A percentile compares a stretch with the other conserved stretches of the same genome.
These are phyloP conservation scores for Penicillium crustosum DNA, from an alignment of 2,329 filamentous ascomycete genomes.

Conservation along the genomic window DNA sequence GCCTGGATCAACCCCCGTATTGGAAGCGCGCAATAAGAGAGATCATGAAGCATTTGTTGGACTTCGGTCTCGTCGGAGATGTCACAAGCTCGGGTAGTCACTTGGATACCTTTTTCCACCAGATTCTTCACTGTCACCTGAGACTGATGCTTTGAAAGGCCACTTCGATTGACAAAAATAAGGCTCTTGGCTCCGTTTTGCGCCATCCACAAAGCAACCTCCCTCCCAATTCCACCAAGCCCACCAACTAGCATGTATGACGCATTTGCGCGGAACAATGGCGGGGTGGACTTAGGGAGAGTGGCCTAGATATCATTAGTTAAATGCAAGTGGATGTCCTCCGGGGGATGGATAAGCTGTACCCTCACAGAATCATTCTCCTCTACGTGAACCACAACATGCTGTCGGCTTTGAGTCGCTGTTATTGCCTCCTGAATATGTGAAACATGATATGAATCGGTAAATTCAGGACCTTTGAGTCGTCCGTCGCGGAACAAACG, in stretches of 20 bases:
- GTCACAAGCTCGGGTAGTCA: conserved; percentile 32
- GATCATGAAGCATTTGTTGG: conserved; percentile 13
- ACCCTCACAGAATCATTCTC: conserved; percentile 16
- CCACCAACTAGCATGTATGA: conserved; percentile 33
- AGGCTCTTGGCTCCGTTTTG: conserved; percentile 53
- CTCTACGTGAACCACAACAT: conserved; percentile 9
- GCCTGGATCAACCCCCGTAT: conserved; percentile 32
- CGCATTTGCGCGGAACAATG: conserved; percentile 12
- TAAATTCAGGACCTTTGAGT: conserved; percentile 8
- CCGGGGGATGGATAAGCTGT: not conserved
- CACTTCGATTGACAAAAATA: conserved; percentile 54
- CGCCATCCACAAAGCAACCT: conserved; percentile 44
- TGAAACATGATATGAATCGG: conserved; percentile 11
- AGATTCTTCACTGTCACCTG: conserved; percentile 20
- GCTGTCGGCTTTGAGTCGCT: not conserved
- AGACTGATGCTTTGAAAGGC: conserved; percentile 16
- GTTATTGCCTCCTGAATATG: conserved; percentile 14
- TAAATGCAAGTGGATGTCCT: too few species aligned
- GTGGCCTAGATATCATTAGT: conserved; percentile 6
- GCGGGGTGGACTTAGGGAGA: not conserved
- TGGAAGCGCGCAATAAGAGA: conserved; percentile 12
- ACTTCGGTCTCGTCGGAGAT: conserved; percentile 35
- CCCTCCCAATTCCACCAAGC: conserved; percentile 30
- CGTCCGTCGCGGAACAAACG: conserved; percentile 14
- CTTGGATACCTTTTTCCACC: conserved; percentile 17